phyloP scores from a whole-genome alignment of 2,329 filamentous ascomycete genomes.

The Ophiostoma australiae region DNA sequence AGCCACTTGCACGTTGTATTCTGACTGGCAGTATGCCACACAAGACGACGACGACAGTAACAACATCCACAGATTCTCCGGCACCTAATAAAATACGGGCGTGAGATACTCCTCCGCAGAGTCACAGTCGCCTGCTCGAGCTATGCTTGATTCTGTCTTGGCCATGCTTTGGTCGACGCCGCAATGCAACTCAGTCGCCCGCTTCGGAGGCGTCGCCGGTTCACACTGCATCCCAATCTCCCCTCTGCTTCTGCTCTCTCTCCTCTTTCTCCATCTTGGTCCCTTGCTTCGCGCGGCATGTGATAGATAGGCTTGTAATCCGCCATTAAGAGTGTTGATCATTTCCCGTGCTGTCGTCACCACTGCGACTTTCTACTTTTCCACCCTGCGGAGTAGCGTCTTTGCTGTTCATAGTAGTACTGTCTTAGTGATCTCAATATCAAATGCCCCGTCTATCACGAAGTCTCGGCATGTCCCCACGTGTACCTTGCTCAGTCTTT shows the following conservation, averaged over 20 bases:
- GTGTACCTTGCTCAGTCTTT: background rate
- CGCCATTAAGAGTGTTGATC: background rate
- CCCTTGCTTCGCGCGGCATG: background rate
- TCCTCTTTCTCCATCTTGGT: background rate
- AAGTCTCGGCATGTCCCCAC: background rate
- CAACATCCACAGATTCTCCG: background rate
- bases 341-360: slow-evolving; percentile 1
- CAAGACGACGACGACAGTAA: background rate
- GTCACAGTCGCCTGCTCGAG: background rate
- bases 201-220: slow-evolving; percentile 1
- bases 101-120: background rate
- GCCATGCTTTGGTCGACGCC: background rate
- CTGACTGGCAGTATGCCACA: too few relatives aligned
- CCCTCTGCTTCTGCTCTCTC: background rate
- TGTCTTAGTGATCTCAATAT: background rate
- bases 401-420: background rate
- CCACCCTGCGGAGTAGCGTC: too few relatives aligned
- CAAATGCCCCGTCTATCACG: background rate
- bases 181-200: background rate
- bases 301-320: background rate
- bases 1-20: too few relatives aligned
- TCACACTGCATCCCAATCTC: background rate
- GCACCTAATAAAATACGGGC: background rate
- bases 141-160: background rate
- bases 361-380: background rate